These are phyloP conservation scores for Nectriaceae sp. DNA, from an alignment of 2,329 filamentous ascomycete genomes.

Conservation along the genomic window DNA sequence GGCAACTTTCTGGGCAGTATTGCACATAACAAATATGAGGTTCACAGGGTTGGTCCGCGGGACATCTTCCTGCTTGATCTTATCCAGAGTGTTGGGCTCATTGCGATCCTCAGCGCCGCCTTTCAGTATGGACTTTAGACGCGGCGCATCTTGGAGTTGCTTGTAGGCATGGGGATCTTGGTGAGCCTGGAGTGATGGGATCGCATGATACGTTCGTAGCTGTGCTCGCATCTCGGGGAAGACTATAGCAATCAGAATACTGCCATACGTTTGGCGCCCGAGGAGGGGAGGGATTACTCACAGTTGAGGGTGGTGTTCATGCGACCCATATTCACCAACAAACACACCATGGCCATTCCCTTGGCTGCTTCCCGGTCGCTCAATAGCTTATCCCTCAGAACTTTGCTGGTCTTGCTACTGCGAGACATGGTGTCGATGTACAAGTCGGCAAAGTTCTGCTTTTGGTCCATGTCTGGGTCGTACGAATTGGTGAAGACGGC, in stretches of 20 bases:
- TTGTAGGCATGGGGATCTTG: constrained; percentile 97
- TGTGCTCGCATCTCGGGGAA: constrained; percentile 99
- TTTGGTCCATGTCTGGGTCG: constrained; percentile 60
- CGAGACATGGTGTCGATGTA: constrained; percentile 99
- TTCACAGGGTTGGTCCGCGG: constrained; percentile 95
- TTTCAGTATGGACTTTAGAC: constrained; percentile 95
- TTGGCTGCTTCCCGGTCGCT: constrained; percentile 90
- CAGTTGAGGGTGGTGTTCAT: constrained; percentile 99
- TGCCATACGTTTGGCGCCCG: not conserved
- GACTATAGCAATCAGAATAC: constrained; percentile 57
- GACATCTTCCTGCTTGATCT: constrained; percentile 67
- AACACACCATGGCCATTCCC: constrained; percentile 98
- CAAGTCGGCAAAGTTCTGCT: constrained; percentile 86
- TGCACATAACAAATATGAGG: constrained; percentile 90
- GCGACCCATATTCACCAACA: constrained; percentile 93
- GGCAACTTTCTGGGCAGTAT: constrained; percentile 87
- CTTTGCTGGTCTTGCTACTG: constrained; percentile 99
- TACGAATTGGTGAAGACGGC: constrained; percentile 90
- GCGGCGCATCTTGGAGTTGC: constrained; percentile 92
- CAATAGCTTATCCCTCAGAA: constrained; percentile 92
- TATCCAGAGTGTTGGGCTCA: constrained; percentile 81
- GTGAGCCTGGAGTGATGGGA: constrained; percentile 91
- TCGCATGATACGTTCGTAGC: constrained; percentile 95
- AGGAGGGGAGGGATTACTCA: constrained; percentile 57
- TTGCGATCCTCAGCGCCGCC: constrained; percentile 88